Conservation (phyloP, 768 basidiomycete species). For the Russula vinacea region DNA sequence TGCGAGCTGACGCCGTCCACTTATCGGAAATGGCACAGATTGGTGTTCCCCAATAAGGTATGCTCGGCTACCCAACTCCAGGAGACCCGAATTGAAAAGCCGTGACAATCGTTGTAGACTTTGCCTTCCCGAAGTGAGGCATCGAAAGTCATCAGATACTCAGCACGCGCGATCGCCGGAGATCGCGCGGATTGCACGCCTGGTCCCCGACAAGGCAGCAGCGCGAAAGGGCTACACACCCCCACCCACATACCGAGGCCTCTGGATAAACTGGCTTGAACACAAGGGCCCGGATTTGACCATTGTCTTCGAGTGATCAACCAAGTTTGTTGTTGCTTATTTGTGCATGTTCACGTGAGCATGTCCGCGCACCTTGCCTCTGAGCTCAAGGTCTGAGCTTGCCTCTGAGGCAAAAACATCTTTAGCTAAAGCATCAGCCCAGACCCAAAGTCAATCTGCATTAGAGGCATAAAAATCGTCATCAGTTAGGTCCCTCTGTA, state of each 20-base stretch:
- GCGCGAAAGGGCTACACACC: conserved; percentile 32
- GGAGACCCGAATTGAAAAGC: not conserved
- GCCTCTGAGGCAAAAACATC: too few species aligned
- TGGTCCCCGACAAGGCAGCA: conserved; percentile 40
- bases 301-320: conserved; percentile 38
- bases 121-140: conserved; percentile 41
- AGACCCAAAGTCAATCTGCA: too few species aligned
- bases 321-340: not conserved
- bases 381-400: too few species aligned
- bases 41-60: conserved; percentile 45
- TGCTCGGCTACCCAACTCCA: not conserved
- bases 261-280: conserved; percentile 43
- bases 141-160: conserved; percentile 36
- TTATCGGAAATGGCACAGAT: conserved; percentile 48
- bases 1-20: conserved; percentile 37
- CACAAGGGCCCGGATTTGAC: conserved; percentile 38
- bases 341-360: conserved; percentile 4
- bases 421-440: too few species aligned
- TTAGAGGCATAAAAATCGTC: too few species aligned
- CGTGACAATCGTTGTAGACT: conserved; percentile 30
- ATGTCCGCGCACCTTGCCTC: too few species aligned
- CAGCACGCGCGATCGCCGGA: conserved; percentile 42
- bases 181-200: conserved; percentile 43
- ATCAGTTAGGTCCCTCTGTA: too few species aligned
- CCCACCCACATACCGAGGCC: conserved; percentile 36